These are phyloP conservation scores for Acaromyces ingoldii DNA, from an alignment of 1,284 basidiomycete species.

Conservation along the genomic window DNA sequence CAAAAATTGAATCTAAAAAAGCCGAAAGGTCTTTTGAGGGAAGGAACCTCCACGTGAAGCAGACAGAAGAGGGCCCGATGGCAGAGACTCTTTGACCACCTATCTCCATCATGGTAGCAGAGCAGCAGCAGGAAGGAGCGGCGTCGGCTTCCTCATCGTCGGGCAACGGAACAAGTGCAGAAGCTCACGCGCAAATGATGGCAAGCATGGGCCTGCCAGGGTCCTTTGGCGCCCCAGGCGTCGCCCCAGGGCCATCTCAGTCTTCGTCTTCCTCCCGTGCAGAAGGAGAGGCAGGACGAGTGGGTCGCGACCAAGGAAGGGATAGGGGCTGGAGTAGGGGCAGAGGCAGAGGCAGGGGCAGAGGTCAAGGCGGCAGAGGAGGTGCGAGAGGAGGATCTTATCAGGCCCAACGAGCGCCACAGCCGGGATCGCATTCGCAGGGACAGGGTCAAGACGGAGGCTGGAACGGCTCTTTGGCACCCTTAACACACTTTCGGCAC, in stretches of 20 bases:
- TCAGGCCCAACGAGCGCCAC: background rate
- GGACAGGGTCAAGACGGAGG: background rate
- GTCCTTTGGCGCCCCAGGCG: background rate
- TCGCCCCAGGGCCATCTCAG: background rate
- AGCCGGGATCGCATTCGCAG: background rate
- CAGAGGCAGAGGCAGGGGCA: background rate
- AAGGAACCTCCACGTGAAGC: background rate
- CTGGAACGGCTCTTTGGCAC: no score
- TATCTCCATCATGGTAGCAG: background rate
- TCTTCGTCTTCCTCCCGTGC: background rate
- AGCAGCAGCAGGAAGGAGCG: background rate
- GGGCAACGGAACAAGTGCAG: background rate
- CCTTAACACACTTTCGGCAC: no score
- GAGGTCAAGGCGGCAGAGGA: background rate
- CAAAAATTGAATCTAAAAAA: background rate
- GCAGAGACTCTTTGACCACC: no score
- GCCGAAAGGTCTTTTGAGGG: background rate
- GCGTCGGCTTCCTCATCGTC: background rate
- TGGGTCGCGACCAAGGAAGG: background rate
- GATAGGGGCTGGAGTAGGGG: background rate
- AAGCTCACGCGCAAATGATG: background rate
- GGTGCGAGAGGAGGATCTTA: background rate
- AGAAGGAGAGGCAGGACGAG: background rate
- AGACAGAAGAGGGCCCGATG: background rate
- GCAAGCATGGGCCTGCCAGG: conserved; percentile 5